Conservation (phyloP, 1,139 yeast genomes). For the Protomyces inouyei region DNA sequence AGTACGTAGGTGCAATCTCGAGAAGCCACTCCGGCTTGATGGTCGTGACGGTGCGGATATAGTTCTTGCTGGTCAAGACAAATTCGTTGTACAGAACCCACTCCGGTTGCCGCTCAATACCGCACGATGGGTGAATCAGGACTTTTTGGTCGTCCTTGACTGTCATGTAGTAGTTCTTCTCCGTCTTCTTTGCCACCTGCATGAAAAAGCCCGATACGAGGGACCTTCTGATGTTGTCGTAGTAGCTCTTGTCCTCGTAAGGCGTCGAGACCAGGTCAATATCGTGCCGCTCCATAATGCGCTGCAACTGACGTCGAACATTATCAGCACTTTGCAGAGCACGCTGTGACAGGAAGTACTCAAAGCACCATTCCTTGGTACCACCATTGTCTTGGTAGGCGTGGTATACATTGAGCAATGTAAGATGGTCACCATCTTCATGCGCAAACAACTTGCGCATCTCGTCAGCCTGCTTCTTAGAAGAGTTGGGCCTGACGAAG, state of each 20-base stretch:
- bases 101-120: constrained; percentile 75
- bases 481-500: constrained; percentile 88
- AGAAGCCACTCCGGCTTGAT: constrained; percentile 89
- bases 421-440: constrained; percentile 91
- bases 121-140: constrained; percentile 86
- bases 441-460: constrained; percentile 84
- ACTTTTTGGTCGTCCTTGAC: constrained; percentile 96
- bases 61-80: constrained; percentile 87
- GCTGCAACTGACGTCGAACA: constrained; percentile 74
- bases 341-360: constrained; percentile 76
- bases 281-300: constrained; percentile 78
- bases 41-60: constrained; percentile 89
- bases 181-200: constrained; percentile 90
- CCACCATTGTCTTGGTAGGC: constrained; percentile 71
- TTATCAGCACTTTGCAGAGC: constrained; percentile 77
- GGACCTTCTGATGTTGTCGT: constrained; percentile 77
- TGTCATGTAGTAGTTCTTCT: constrained; percentile 73
- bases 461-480: constrained; percentile 87
- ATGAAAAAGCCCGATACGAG: constrained; percentile 90
- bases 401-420: constrained; percentile 80
- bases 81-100: constrained; percentile 95
- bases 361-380: constrained; percentile 71
- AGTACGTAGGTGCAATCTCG: constrained; percentile 81
- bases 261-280: constrained; percentile 68
- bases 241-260: constrained; percentile 57